phyloP scores from a whole-genome alignment of 768 basidiomycete genomes.

The Nidularia pulvinata region DNA sequence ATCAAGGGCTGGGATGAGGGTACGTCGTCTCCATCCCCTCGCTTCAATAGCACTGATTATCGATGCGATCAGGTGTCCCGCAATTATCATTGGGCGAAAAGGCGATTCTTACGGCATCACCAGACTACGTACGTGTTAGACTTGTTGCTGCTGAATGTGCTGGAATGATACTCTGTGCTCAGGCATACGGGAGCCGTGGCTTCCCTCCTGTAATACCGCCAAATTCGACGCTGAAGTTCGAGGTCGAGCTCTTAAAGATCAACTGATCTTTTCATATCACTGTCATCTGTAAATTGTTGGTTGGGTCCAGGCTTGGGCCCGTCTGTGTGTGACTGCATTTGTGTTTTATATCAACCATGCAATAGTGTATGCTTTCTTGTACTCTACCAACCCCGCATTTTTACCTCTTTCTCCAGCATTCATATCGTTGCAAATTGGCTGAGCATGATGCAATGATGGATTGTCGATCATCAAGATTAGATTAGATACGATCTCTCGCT shows the following conservation, averaged over 20 bases:
- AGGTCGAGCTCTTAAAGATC: conserved; percentile 83
- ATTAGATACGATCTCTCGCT: not conserved
- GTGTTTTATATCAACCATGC: conserved; percentile 19
- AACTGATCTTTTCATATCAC: conserved; percentile 21
- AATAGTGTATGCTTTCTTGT: conserved; percentile 24
- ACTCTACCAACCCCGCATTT: conserved; percentile 5
- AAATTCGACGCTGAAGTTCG: conserved; percentile 75
- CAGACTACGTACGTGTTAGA: conserved; percentile 71
- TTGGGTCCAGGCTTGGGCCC: conserved; percentile 10
- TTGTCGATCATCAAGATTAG: conserved; percentile 9
- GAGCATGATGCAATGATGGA: conserved; percentile 4
- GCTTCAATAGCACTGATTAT: conserved; percentile 11
- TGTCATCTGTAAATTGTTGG: conserved; percentile 1
- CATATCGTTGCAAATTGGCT: not conserved
- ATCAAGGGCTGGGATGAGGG: conserved; percentile 95
- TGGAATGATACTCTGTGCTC: conserved; percentile 3
- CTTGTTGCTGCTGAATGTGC: conserved; percentile 1
- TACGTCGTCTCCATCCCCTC: conserved; percentile 25
- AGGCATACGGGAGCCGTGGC: conserved; percentile 77
- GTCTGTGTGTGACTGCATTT: conserved; percentile 11
- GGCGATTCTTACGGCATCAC: conserved; percentile 60
- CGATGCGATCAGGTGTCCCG: conserved; percentile 57
- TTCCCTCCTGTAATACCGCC: conserved; percentile 81
- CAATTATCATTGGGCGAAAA: conserved; percentile 79
- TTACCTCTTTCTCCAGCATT: conserved; percentile 2